phyloP scores from a whole-genome alignment of 352 stramenopile genomes.

The Aphanomyces astaci region DNA sequence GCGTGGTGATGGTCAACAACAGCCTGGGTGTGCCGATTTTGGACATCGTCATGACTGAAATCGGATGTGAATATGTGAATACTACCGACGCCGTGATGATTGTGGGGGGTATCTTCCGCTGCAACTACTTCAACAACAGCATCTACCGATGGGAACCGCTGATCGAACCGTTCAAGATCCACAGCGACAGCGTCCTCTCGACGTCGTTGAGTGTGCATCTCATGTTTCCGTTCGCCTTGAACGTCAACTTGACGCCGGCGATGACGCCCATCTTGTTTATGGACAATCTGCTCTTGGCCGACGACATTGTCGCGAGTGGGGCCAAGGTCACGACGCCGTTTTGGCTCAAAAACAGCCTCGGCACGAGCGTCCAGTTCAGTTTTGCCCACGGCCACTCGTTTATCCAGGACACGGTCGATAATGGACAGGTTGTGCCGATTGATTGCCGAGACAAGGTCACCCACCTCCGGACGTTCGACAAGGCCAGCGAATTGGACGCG shows the following conservation, averaged over 20 bases:
- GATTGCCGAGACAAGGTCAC: constrained; percentile 40
- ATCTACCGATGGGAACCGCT: constrained; percentile 86
- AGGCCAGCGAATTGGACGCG: constrained; percentile 37
- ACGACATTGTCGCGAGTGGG: constrained; percentile 78
- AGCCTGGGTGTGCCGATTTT: constrained; percentile 79
- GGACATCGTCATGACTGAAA: constrained; percentile 80
- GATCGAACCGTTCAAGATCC: constrained; percentile 71
- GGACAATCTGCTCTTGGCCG: constrained; percentile 60
- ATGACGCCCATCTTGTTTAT: constrained; percentile 80
- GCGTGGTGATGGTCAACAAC: constrained; percentile 84
- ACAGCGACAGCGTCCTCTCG: constrained; percentile 63
- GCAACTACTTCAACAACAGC: constrained; percentile 89
- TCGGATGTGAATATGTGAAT: constrained; percentile 71
- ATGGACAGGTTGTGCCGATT: constrained; percentile 44
- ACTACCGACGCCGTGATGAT: constrained; percentile 77
- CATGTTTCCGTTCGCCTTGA: constrained; percentile 77
- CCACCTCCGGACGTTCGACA: constrained; percentile 82
- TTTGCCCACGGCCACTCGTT: constrained; percentile 61
- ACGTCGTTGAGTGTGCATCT: constrained; percentile 69
- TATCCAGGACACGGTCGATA: constrained; percentile 6
- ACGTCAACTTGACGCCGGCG: constrained; percentile 80
- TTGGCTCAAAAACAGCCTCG: constrained; percentile 84
- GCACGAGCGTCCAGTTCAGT: constrained; percentile 75
- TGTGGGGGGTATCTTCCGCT: constrained; percentile 62
- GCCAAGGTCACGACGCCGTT: constrained; percentile 84